phyloP scores from a whole-genome alignment of 2,329 filamentous ascomycete genomes.

The Trichoderma koningiopsis region DNA sequence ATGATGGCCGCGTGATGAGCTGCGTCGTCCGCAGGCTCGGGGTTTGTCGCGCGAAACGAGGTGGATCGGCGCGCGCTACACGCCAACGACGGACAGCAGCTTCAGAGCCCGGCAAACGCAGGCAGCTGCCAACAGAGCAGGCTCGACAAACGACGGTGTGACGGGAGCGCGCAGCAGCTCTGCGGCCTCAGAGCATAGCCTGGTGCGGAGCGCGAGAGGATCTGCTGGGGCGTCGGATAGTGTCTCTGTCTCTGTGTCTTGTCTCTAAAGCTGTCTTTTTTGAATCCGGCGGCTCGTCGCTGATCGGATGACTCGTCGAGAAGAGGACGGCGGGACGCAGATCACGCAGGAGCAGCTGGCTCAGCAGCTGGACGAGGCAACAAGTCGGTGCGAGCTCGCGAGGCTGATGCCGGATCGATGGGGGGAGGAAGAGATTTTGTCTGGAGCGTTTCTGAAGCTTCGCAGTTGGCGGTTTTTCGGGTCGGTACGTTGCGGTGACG shows the following conservation, averaged over 20 bases:
- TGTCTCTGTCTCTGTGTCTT: not conserved
- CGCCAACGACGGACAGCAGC: constrained; percentile 7
- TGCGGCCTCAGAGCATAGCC: constrained; percentile 29
- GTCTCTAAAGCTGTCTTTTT: not conserved
- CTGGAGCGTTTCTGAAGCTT: not conserved
- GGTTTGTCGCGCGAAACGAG: constrained; percentile 16
- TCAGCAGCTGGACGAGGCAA: not conserved
- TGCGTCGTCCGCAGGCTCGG: not conserved
- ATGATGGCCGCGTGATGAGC: constrained; percentile 27
- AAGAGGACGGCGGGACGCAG: not conserved
- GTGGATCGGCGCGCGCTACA: constrained; percentile 23
- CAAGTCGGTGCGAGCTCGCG: not conserved
- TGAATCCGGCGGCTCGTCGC: not conserved
- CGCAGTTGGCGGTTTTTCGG: constrained; percentile 19
- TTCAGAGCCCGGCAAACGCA: not conserved
- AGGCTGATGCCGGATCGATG: not conserved
- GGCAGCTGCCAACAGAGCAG: not conserved
- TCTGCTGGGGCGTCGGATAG: not conserved
- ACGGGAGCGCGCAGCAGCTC: constrained; percentile 24
- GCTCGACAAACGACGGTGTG: not conserved
- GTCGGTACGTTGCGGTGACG: constrained; percentile 25
- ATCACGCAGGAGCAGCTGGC: not conserved
- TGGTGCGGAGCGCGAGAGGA: constrained; percentile 3
- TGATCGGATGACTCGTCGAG: constrained; percentile 1
- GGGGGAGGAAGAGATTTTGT: not conserved